Percentiles rank a stretch among this genome's conserved stretches.
These are phyloP conservation scores for Naganishia onofrii DNA, from an alignment of 768 basidiomycete genomes.

Conservation along the genomic window DNA sequence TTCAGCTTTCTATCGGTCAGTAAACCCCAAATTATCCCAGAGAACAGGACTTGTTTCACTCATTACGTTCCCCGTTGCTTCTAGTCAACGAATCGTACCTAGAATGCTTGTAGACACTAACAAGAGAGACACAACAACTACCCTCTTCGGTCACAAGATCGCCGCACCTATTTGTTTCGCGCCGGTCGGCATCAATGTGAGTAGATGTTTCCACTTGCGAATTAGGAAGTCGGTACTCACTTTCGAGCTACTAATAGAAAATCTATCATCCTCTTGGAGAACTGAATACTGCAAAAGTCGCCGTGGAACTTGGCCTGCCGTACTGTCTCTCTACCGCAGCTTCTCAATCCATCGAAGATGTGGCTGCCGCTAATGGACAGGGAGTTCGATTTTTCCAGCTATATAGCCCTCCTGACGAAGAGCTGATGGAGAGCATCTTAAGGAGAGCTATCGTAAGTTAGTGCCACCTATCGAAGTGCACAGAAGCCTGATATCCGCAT, in stretches of 20 bases:
- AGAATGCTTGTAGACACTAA: conserved; percentile 61
- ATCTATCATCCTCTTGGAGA: conserved; percentile 71
- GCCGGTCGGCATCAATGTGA: conserved; percentile 67
- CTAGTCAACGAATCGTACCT: conserved; percentile 70
- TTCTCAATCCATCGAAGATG: conserved; percentile 68
- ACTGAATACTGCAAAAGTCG: conserved; percentile 67
- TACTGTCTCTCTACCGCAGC: conserved; percentile 75
- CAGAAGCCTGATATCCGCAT: background rate
- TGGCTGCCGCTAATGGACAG: conserved; percentile 66
- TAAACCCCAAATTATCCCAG: too few relatives aligned
- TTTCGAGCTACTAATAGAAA: conserved; percentile 44
- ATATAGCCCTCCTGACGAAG: conserved; percentile 61
- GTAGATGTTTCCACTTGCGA: background rate
- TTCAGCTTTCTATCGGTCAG: conserved; percentile 35
- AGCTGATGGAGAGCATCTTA: conserved; percentile 57
- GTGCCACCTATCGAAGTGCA: conserved; percentile 45
- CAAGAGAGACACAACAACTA: conserved; percentile 57
- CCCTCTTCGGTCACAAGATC: conserved; percentile 58
- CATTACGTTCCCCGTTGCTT: too few relatives aligned
- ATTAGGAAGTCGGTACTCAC: too few relatives aligned
- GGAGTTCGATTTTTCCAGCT: conserved; percentile 60
- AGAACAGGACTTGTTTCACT: too few relatives aligned
- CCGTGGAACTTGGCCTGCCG: conserved; percentile 63
- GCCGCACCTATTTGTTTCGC: conserved; percentile 61
- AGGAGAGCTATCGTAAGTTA: conserved; percentile 46